Evolutionary conservation across 345 rosid species (phyloP).

Genomic region (Rubroshorea leprosula): DNA sequence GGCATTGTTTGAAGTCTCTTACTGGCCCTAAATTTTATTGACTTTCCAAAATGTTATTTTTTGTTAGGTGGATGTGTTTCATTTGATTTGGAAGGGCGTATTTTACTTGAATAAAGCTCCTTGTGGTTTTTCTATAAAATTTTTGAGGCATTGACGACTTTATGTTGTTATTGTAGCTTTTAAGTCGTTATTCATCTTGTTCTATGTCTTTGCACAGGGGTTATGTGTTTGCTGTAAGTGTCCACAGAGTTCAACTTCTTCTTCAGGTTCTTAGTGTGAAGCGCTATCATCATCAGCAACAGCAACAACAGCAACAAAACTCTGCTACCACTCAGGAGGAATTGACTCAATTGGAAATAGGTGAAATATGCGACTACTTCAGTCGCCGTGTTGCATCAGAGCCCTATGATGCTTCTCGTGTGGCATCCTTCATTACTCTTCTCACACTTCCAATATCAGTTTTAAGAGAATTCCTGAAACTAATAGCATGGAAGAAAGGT

Average conservation of each 20-base stretch:
- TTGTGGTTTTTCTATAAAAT: no score
- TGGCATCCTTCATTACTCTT: slow-evolving; percentile 97
- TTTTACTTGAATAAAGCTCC: no score
- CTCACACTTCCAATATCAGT: slow-evolving; percentile 94
- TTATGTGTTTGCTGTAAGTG: slow-evolving; percentile 93
- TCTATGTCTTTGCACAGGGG: slow-evolving; percentile 51
- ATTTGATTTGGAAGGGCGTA: background rate
- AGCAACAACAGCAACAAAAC: slow-evolving; percentile 76
- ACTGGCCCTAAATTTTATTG: no score
- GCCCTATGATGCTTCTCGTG: slow-evolving; percentile 97
- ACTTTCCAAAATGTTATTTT: no score
- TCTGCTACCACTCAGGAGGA: slow-evolving; percentile 73
- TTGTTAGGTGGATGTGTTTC: background rate
- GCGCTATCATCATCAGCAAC: slow-evolving; percentile 90
- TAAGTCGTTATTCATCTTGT: slow-evolving; percentile 10
- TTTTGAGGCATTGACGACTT: no score
- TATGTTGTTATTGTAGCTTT: background rate
- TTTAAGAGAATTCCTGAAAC: slow-evolving; percentile 83
- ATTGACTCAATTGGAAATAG: slow-evolving; percentile 74
- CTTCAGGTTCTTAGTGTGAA: slow-evolving; percentile 96
- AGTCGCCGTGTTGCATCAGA: slow-evolving; percentile 98
- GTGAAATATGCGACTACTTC: slow-evolving; percentile 95
- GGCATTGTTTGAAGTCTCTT: background rate
- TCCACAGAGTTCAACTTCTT: slow-evolving; percentile 97
- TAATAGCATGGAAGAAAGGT: slow-evolving; percentile 98